Conservation (phyloP, 2,329 filamentous ascomycete genomes). For the Monilinia laxa region DNA sequence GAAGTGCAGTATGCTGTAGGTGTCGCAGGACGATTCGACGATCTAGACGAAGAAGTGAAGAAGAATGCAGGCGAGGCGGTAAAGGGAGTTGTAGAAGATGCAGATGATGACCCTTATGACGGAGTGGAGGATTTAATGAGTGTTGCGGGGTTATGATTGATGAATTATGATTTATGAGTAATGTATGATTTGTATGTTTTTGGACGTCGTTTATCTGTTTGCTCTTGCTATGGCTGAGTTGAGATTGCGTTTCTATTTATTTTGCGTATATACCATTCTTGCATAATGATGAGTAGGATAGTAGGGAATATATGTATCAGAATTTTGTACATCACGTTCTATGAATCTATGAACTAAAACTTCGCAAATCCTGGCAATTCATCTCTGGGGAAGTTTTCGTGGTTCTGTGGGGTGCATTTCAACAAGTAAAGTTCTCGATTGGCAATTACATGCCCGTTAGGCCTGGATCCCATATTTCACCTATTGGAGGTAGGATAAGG, state of each 20-base stretch:
- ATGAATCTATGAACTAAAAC: neutral
- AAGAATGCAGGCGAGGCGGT: neutral
- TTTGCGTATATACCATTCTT: slow-evolving; percentile 19
- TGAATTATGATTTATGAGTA: slow-evolving; percentile 3
- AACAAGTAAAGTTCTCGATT: neutral
- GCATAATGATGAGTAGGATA: neutral
- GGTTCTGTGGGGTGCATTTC: neutral
- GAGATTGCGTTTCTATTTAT: neutral
- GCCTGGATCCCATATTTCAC: too few species aligned
- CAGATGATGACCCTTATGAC: slow-evolving; percentile 15
- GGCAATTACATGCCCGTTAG: neutral
- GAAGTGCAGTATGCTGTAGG: slow-evolving; percentile 14
- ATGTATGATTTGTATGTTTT: slow-evolving; percentile 8
- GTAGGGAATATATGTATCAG: neutral
- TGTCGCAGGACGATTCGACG: neutral
- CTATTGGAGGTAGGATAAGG: too few species aligned
- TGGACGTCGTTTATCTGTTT: neutral
- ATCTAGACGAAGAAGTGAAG: slow-evolving; percentile 6
- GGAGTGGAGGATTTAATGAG: slow-evolving; percentile 22
- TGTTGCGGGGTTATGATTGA: slow-evolving; percentile 17
- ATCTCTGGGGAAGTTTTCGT: neutral
- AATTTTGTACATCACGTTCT: neutral
- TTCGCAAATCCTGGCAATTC: neutral
- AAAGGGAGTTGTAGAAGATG: neutral
- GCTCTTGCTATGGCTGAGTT: neutral